Conservation (phyloP, 73 alveolate species). For the Symbiodinium natans region DNA sequence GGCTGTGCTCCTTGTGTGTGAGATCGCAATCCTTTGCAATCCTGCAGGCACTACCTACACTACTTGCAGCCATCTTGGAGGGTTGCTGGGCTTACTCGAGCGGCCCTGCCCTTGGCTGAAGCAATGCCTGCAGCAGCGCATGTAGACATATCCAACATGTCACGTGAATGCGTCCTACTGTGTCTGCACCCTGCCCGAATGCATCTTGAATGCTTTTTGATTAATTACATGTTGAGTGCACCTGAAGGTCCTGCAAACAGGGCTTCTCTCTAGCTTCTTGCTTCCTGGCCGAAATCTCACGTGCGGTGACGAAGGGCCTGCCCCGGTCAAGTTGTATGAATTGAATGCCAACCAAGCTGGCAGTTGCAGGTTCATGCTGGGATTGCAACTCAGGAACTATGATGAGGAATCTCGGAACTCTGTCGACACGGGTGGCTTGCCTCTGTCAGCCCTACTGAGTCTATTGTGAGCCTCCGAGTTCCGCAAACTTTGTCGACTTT, state of each 20-base stretch:
- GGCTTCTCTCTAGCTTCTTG: constrained; percentile 44
- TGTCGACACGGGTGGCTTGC: constrained; percentile 37
- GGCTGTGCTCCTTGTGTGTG: neutral
- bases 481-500: neutral
- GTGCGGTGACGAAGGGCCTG: neutral
- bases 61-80: constrained; percentile 60
- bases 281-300: neutral
- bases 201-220: too few relatives aligned
- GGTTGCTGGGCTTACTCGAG: constrained; percentile 60
- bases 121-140: neutral
- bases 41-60: constrained; percentile 49
- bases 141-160: neutral
- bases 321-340: neutral
- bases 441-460: neutral
- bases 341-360: neutral
- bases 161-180: too few relatives aligned
- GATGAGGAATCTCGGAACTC: constrained; percentile 50
- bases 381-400: constrained; percentile 22
- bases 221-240: too few relatives aligned
- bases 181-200: too few relatives aligned
- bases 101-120: neutral
- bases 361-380: neutral
- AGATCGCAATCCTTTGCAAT: neutral
- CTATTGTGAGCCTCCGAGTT: too few relatives aligned
- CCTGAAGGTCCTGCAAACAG: constrained; percentile 60